These are phyloP conservation scores for Silene noctiflora DNA, from an alignment of 179 eudicot genomes.

Conservation along the genomic window DNA sequence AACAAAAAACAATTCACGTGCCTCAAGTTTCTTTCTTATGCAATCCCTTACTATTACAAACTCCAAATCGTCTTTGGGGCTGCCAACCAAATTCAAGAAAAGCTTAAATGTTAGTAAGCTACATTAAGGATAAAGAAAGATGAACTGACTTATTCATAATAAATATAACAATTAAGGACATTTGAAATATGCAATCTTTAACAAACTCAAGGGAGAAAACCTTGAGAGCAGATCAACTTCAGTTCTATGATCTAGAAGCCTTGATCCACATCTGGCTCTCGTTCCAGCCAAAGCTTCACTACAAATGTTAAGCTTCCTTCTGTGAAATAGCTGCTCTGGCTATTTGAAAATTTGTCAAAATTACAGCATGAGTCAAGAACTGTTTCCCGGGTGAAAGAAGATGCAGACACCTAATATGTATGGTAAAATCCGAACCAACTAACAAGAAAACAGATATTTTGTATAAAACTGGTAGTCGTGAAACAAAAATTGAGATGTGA, in stretches of 20 bases:
- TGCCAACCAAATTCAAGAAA: conserved; percentile 30
- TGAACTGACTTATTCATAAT: background rate
- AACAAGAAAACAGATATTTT: background rate
- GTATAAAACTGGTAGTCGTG: background rate
- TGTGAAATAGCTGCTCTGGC: conserved; percentile 94
- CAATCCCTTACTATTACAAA: conserved; percentile 84
- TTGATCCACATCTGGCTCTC: conserved; percentile 72
- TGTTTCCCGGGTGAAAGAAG: background rate
- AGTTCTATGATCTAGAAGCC: conserved; percentile 59
- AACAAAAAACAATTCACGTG: conserved; percentile 31
- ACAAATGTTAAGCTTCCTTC: conserved; percentile 52
- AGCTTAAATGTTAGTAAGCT: conserved; percentile 12
- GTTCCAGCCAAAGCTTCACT: conserved; percentile 99
- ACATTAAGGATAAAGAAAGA: background rate
- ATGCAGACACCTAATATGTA: conserved; percentile 9
- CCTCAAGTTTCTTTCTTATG: conserved; percentile 84
- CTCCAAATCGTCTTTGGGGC: conserved; percentile 79
- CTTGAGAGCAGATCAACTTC: conserved; percentile 81
- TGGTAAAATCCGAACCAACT: background rate
- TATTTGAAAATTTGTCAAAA: conserved; percentile 31
- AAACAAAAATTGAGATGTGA: background rate
- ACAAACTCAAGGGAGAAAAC: conserved; percentile 33
- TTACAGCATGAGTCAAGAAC: background rate
- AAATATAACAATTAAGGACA: background rate
- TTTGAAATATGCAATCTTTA: background rate